Conservation (phyloP, 371 early-diverging fungal species). For the Syncephalastrum monosporum region DNA sequence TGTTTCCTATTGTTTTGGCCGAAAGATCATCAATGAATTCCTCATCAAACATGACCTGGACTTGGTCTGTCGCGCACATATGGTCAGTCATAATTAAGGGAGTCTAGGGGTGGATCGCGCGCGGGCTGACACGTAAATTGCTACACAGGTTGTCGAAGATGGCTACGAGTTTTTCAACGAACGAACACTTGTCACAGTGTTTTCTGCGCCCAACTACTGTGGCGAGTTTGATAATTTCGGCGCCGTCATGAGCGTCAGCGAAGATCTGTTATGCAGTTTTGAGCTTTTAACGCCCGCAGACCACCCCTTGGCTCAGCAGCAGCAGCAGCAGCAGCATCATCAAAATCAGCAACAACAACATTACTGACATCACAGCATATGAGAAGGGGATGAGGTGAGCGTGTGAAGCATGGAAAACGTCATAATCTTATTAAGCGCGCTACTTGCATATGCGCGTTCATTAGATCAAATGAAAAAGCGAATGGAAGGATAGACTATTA, state of each 20-base stretch:
- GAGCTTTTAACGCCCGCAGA: conserved; percentile 29
- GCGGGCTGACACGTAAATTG: too few relatives aligned
- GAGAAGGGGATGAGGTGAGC: too few relatives aligned
- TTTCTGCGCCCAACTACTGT: conserved; percentile 96
- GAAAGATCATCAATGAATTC: conserved; percentile 82
- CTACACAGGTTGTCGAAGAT: conserved; percentile 80
- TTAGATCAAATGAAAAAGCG: too few relatives aligned
- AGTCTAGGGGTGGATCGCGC: too few relatives aligned
- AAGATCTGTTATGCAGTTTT: conserved; percentile 86
- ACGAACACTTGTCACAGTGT: conserved; percentile 88
- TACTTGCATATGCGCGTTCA: too few relatives aligned
- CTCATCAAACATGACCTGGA: conserved; percentile 85
- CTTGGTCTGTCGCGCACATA: conserved; percentile 96
- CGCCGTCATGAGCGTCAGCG: conserved; percentile 89
- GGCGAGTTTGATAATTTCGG: conserved; percentile 94
- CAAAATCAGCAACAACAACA: conserved; percentile 5
- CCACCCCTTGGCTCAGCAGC: conserved; percentile 7
- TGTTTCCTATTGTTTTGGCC: conserved; percentile 93
- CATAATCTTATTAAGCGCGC: too few relatives aligned
- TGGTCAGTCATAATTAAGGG: conserved; percentile 61
- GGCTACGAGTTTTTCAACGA: conserved; percentile 97
- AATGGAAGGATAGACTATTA: too few relatives aligned
- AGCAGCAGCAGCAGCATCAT: conserved; percentile 6
- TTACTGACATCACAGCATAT: too few relatives aligned
- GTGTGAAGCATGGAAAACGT: too few relatives aligned